Base-by-base conservation (phyloP, 2,329 filamentous ascomycete species). In the Chalaropsis thielavioides region DNA sequence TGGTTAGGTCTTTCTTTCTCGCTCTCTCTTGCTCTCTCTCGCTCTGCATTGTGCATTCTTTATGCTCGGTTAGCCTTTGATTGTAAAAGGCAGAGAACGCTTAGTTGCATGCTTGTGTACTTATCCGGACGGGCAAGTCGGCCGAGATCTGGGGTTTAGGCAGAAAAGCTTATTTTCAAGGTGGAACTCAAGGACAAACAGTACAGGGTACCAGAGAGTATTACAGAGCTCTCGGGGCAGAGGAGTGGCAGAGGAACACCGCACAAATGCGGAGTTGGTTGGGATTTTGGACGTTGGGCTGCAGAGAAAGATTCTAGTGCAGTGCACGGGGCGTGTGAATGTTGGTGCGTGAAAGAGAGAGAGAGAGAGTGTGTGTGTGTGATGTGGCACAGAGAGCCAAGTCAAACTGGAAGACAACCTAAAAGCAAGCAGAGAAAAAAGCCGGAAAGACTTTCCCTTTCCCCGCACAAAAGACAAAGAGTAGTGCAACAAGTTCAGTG, bases 261-360 rank as follows among this genome's bases (percentile, higher is more conserved):
- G 27, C 51, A 56, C 51, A 56, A 56, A 56, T 56, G 51, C 51
- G 51, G 51, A 56, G 51, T 56, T 31, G 2, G 51, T 31, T 56
- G 2, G 22, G 51, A 56, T 22, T 49, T n/a, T 15, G 15, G 51
- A 56, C 11, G 51, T 56, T 56, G 51, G 51, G 51, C 51, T 56
- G 51, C 24, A 56, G 11, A 13, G 51, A 56, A 56, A 13, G 27
- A 22, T 56, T 56, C 51, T 56, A 56, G 51, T 56, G 27, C 11
- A 17, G 31, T 56, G 24, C 24, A 56, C 51, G 27, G 51, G 24
- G 51, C 51, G 51, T 17, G 51, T 15, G 27, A 24, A 31, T 11
- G 13, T 8, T 22, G 27, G 51, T 56, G 51, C 27, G 51, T 56
- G 54, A 56, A 19, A 31, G 51, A 8, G 22, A 56, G 13, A 5